Base-by-base conservation (phyloP, 805 yeast species). In the Teunomyces atbi region DNA sequence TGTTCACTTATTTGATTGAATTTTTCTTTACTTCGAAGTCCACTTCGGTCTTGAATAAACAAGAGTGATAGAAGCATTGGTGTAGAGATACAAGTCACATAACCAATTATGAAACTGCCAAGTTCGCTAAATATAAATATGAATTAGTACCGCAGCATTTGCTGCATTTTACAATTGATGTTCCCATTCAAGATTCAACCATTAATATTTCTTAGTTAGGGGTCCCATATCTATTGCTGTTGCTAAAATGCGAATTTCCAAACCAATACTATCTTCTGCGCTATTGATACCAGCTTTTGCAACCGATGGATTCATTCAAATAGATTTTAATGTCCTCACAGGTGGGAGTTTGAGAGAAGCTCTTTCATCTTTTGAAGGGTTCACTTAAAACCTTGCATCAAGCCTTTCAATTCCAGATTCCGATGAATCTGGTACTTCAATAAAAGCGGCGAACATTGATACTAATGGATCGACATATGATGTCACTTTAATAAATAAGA, bases 261-360 rank as follows among this genome's bases (percentile, higher is more conserved):
- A 36, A 16, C 23, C 21, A 13, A n/a, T 36, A 20, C 33, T 30
- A 16, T 5, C 39, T 36, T 19, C 50, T 10, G 29, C 43, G n/a
- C 39, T 44, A 13, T 19, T 42, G 30, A 41, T 44, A 13, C 35
- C 56, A 6, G 46, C 48, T 7, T 38, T 48, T 7, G 57, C 55
- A 20, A 37, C 45, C 16, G 61, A 58, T 43, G 62, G 62, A 4
- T 57, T 55, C 43, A 51, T 50, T 33, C 55, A 58, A 42, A 30
- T 60, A 30, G 60, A 60, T 44, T 62, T 62, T 44, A 57, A 58
- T 45, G 59, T 62, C 23, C 48, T 58, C 44, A 51, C 52, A 16
- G 66, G 66, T n/a, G 21, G 32, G 12, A 51, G 52, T 11, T 48
- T 60, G 23, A 30, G 46, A 11, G 49, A 50, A 12, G 65, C 62